Base-by-base conservation (phyloP, 306 rosid species). In the Fragaria nilgerrensis region DNA sequence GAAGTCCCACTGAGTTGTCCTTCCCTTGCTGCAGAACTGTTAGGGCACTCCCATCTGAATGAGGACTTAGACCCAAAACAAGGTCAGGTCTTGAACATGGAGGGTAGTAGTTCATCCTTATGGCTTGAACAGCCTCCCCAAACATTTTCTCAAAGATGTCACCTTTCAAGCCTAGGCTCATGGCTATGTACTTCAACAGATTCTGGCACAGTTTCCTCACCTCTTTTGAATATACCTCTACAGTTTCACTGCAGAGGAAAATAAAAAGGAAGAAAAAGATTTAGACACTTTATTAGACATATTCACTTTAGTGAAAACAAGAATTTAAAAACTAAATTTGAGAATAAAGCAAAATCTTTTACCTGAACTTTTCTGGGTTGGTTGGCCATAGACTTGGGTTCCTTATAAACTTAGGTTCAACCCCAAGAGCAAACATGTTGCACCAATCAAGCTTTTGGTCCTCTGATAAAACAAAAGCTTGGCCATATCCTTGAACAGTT, bases 1-100 rank as follows among this genome's bases (percentile, higher is more conserved):
- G 99, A 71, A 96, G 98, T 36, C 99, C 98, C 68, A 89, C 87
- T 12, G 97, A 81, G 84, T 85, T 88, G 75, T 90, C 90, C 64
- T 88, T 89, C 70, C 94, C 89, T 82, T 96, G 98, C 75, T 96
- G 99, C 75, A 96, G 84, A 61, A 92, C 96, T 85, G 99, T 92
- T 56, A 96, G 89, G 39, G 96, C 99, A 82, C 98, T 96, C 79
- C 98, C 99, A 85, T 96, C 99, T 47, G 99, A 96, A 85, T 96
- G 98, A 32, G 99, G 97, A 72, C 99, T 96, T 53, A 96, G 88
- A 22, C 99, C 99, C 78, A 96, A 81, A 72, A 91, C 99, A 85
- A 96, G 98, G 86, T 96, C 99, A 68, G 99, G 99, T 70, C 98
- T 91, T 4, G 97, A 80, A 78, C 99, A 96, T 62, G 96, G 83